Conservation (phyloP, 768 basidiomycete genomes). For the Leucosporidium creatinivorum region DNA sequence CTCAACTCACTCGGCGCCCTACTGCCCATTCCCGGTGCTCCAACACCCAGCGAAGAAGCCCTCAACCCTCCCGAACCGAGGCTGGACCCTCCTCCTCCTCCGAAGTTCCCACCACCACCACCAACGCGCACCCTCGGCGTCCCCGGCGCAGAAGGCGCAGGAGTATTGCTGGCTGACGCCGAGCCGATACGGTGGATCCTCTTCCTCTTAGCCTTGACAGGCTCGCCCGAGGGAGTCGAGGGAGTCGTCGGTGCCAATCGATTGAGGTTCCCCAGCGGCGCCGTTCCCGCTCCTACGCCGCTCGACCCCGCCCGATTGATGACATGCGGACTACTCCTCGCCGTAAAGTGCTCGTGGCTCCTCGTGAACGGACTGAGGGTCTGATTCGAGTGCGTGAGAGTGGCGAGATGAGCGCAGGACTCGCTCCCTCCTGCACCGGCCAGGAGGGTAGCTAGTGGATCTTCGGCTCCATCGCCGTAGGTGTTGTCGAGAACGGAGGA, state of each 20-base stretch:
- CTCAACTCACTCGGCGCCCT: constrained; percentile 30
- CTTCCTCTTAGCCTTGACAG: constrained; percentile 67
- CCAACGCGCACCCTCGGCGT: background rate
- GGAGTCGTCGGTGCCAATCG: background rate
- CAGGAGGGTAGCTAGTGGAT: constrained; percentile 51
- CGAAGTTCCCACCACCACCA: background rate
- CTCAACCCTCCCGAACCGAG: background rate
- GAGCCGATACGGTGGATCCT: constrained; percentile 58
- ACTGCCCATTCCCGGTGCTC: background rate
- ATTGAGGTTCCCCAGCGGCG: background rate
- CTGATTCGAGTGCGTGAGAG: constrained; percentile 80
- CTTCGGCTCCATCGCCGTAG: constrained; percentile 13
- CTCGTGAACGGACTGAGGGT: constrained; percentile 91
- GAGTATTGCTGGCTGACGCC: background rate
- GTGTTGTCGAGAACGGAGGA: constrained; percentile 22
- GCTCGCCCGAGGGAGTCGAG: constrained; percentile 39
- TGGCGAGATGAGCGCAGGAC: constrained; percentile 75
- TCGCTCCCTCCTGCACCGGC: constrained; percentile 51
- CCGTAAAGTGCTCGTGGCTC: constrained; percentile 77
- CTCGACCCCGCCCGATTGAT: background rate
- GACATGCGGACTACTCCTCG: constrained; percentile 13
- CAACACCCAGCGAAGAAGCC: background rate
- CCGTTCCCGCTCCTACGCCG: background rate
- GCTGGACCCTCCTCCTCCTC: background rate
- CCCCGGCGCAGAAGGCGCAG: background rate